These are phyloP conservation scores for Aureobasidium mangrovei DNA, from an alignment of 2,329 filamentous ascomycete species.

Conservation along the genomic window DNA sequence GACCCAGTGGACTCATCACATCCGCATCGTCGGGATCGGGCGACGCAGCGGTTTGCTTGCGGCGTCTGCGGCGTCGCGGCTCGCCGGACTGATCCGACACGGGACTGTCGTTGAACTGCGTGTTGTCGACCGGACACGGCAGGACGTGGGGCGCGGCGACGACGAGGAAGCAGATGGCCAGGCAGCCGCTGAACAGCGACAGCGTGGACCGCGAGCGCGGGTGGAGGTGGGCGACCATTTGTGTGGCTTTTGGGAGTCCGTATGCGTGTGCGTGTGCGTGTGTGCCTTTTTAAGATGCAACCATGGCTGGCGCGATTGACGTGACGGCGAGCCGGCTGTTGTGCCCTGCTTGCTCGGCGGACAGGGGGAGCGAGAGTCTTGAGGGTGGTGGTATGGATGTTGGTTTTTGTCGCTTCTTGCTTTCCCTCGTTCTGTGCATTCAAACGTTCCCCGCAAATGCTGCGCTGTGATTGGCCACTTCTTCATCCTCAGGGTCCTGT, in stretches of 20 bases:
- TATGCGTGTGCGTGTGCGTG: too few species aligned
- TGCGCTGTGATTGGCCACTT: too few species aligned
- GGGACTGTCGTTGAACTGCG: constrained; percentile 63
- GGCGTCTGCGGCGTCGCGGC: constrained; percentile 32
- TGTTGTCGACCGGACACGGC: constrained; percentile 74
- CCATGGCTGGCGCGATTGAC: background rate
- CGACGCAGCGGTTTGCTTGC: constrained; percentile 32
- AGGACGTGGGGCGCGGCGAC: constrained; percentile 84
- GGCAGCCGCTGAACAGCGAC: constrained; percentile 88
- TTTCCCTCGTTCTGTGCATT: too few species aligned
- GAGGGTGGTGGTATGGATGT: background rate
- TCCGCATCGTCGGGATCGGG: constrained; percentile 13
- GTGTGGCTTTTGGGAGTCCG: background rate
- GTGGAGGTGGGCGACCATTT: constrained; percentile 56
- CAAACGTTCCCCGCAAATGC: too few species aligned
- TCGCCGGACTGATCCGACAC: constrained; percentile 24
- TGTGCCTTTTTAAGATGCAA: background rate
- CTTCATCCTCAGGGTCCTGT: too few species aligned
- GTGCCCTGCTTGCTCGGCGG: background rate
- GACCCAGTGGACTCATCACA: constrained; percentile 11
- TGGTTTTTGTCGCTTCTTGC: too few species aligned
- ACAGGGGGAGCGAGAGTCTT: background rate
- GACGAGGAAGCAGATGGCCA: constrained; percentile 82
- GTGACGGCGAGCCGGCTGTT: background rate
- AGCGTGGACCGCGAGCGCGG: constrained; percentile 89